Evolutionary conservation across 768 basidiomycete genomes (phyloP).

Genomic region (Hypholoma sublateritium): DNA sequence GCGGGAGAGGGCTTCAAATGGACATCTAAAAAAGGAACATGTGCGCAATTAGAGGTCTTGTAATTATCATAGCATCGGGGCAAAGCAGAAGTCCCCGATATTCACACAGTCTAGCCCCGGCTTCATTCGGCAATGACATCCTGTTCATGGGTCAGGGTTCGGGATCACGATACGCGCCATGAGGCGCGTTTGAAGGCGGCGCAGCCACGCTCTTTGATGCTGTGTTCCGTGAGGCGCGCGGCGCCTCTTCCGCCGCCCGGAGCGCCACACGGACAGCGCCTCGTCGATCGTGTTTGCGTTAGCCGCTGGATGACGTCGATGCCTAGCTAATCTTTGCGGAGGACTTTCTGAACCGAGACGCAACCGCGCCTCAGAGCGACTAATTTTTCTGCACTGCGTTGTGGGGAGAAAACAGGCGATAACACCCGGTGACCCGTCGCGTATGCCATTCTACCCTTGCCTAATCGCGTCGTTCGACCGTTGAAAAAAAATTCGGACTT

Average conservation of each 20-base stretch:
- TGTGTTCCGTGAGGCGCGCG: conserved; percentile 10
- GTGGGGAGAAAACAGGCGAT: no score
- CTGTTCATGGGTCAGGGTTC: background rate
- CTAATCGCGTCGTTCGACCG: no score
- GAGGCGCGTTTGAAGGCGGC: conserved; percentile 9
- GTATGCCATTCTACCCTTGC: no score
- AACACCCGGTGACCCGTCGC: no score
- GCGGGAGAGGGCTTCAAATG: background rate
- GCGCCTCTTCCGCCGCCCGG: background rate
- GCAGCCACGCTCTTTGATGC: conserved; percentile 8
- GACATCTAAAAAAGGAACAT: background rate
- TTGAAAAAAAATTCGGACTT: no score
- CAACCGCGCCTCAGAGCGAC: no score
- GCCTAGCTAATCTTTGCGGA: background rate
- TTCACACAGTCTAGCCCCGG: background rate
- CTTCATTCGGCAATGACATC: background rate
- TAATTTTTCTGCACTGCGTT: no score
- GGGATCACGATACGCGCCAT: conserved; percentile 10
- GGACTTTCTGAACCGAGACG: no score
- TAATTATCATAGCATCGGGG: background rate
- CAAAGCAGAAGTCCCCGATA: background rate
- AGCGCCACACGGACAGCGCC: conserved; percentile 7
- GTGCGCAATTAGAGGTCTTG: background rate
- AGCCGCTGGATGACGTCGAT: conserved; percentile 14
- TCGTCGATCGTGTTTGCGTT: conserved; percentile 1